These are phyloP conservation scores for Acrodontium crateriforme DNA, from an alignment of 2,329 filamentous ascomycete species.

Conservation along the genomic window DNA sequence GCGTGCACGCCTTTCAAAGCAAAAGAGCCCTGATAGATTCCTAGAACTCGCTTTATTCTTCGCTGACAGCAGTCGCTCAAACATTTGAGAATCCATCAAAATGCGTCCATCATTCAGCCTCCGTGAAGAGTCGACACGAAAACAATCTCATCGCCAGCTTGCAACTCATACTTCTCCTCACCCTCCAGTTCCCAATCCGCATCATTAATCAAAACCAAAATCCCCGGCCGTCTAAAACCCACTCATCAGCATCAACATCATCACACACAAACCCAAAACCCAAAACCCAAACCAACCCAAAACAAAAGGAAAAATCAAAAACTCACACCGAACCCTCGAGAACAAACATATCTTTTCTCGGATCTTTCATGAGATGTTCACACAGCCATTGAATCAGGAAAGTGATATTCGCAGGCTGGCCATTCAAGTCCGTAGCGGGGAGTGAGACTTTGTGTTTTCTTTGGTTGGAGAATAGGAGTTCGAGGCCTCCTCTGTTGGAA, in stretches of 20 bases:
- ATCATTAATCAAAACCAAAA: slow-evolving; percentile 93
- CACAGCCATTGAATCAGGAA: slow-evolving; percentile 70
- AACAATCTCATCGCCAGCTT: slow-evolving; percentile 71
- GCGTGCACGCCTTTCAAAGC: too few relatives aligned
- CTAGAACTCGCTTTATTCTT: too few relatives aligned
- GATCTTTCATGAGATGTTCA: slow-evolving; percentile 70
- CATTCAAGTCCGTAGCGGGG: slow-evolving; percentile 47
- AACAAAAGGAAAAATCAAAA: slow-evolving; percentile 3
- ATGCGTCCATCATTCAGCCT: slow-evolving; percentile 48
- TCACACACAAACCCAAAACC: background rate
- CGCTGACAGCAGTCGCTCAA: too few relatives aligned
- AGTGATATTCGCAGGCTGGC: slow-evolving; percentile 52
- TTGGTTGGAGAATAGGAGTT: slow-evolving; percentile 82
- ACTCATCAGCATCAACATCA: slow-evolving; percentile 1
- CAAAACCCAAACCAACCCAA: background rate
- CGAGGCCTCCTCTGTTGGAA: slow-evolving; percentile 77
- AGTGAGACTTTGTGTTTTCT: slow-evolving; percentile 57
- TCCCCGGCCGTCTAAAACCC: slow-evolving; percentile 67
- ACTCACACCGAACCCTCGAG: slow-evolving; percentile 78
- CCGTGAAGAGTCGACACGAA: slow-evolving; percentile 96
- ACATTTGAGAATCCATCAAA: slow-evolving; percentile 1
- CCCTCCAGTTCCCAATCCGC: slow-evolving; percentile 97
- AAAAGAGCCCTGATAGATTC: too few relatives aligned
- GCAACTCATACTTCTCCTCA: slow-evolving; percentile 77
- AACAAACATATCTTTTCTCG: slow-evolving; percentile 76